Evolutionary conservation across 768 basidiomycete species (phyloP).

Genomic region (Rhodotorula kratochvilovae): DNA sequence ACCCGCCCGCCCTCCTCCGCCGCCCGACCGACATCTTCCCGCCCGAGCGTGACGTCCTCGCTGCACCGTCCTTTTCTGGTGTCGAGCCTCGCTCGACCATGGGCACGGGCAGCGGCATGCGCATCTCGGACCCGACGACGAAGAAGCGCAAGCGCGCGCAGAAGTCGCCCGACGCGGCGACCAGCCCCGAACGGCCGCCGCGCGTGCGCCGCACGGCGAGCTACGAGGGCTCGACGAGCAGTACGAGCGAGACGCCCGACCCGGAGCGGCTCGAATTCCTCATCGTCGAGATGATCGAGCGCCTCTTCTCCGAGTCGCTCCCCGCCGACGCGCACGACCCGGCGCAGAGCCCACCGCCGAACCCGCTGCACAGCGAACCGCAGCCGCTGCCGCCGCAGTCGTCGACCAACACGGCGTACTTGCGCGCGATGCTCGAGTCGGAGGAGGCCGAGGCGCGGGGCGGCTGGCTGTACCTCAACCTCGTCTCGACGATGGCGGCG

Average conservation of each 20-base stretch:
- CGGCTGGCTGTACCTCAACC: slow-evolving; percentile 32
- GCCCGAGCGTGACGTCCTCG: slow-evolving; percentile 30
- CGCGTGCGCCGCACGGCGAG: background rate
- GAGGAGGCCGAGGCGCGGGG: slow-evolving; percentile 1
- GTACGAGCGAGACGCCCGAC: background rate
- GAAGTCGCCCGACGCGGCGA: background rate
- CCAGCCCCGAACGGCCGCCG: background rate
- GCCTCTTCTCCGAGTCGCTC: slow-evolving; percentile 23
- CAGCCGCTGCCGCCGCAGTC: slow-evolving; percentile 19
- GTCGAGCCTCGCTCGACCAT: slow-evolving; percentile 14
- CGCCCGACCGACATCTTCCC: slow-evolving; percentile 20
- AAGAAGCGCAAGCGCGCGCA: slow-evolving; percentile 6
- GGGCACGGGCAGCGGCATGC: slow-evolving; percentile 32
- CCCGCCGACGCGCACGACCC: slow-evolving; percentile 6
- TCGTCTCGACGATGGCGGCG: slow-evolving; percentile 23
- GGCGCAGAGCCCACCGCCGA: background rate
- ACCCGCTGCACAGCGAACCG: slow-evolving; percentile 19
- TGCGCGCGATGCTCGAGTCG: slow-evolving; percentile 22
- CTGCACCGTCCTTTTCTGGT: slow-evolving; percentile 29
- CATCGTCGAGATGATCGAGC: slow-evolving; percentile 32
- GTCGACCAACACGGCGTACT: slow-evolving; percentile 31
- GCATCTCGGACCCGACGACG: slow-evolving; percentile 17
- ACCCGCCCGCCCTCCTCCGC: slow-evolving; percentile 28
- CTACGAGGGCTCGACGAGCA: background rate
- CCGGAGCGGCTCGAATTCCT: slow-evolving; percentile 13